phyloP scores from a whole-genome alignment of 345 rosid genomes.

The Linum usitatissimum region DNA sequence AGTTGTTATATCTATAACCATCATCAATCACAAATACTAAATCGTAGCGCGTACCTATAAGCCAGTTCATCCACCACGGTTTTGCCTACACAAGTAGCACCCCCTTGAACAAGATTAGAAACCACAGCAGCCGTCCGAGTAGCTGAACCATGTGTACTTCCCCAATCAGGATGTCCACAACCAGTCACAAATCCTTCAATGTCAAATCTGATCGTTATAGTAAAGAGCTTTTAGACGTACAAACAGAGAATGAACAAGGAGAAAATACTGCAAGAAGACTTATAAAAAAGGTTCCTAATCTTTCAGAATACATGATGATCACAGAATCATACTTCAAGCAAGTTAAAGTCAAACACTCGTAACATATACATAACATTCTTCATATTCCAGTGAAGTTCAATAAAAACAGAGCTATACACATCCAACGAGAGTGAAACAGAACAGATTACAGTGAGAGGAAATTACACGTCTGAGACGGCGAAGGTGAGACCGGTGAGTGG shows the following conservation, averaged over 20 bases:
- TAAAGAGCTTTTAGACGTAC: not conserved
- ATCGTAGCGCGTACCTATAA: slow-evolving; percentile 40
- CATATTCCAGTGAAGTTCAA: no score
- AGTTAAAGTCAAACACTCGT: no score
- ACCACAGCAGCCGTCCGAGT: slow-evolving; percentile 60
- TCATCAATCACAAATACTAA: not conserved
- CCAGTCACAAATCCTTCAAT: slow-evolving; percentile 67
- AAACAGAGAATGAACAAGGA: not conserved
- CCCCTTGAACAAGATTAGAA: slow-evolving; percentile 57
- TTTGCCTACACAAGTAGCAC: slow-evolving; percentile 88
- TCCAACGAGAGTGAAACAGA: not conserved
- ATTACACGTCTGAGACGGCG: slow-evolving; percentile 70
- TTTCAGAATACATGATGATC: not conserved
- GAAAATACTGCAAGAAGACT: not conserved
- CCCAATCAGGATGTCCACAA: slow-evolving; percentile 81
- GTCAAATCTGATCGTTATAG: slow-evolving; percentile 47
- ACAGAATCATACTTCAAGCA: no score
- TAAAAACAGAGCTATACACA: not conserved
- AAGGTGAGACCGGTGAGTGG: slow-evolving; percentile 62
- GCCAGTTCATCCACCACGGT: slow-evolving; percentile 78
- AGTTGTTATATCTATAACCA: not conserved
- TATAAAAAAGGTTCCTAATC: not conserved
- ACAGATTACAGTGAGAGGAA: not conserved
- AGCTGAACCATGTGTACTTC: slow-evolving; percentile 59
- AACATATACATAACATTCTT: no score